Evolutionary conservation across 345 rosid species (phyloP).

Genomic region (Mallotus nudiflorus): DNA sequence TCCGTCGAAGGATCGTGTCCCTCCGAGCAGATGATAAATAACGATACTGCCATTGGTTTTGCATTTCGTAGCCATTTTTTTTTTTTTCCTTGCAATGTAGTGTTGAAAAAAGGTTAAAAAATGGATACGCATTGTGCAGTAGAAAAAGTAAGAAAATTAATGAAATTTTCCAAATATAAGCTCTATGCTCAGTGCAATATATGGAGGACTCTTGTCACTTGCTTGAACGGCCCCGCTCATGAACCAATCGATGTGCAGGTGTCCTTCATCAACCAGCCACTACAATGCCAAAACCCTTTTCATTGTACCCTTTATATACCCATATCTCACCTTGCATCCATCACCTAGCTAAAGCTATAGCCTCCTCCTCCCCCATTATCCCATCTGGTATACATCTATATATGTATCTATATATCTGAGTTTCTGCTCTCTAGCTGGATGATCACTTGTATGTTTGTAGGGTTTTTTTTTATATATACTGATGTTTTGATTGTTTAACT

Average conservation of each 20-base stretch:
- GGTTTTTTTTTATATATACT: neutral
- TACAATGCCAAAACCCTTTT: neutral
- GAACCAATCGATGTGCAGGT: neutral
- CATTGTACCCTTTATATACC: neutral
- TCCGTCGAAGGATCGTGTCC: neutral
- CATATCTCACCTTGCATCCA: neutral
- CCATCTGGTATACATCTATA: neutral
- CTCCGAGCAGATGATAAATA: neutral
- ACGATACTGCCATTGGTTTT: neutral
- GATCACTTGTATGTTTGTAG: no score
- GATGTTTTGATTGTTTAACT: neutral
- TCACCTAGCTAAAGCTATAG: neutral
- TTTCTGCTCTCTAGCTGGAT: no score
- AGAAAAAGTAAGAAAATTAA: neutral
- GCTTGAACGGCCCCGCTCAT: neutral
- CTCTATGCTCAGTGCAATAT: neutral
- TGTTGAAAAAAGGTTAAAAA: neutral
- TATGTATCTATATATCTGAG: neutral
- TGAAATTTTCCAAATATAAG: neutral
- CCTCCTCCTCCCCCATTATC: neutral
- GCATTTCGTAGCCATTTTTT: neutral
- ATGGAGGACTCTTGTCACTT: no score
- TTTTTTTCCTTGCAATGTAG: no score
- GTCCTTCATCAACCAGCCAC: conserved; percentile 1
- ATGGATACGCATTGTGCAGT: neutral